A percentile compares a stretch with the other conserved stretches of the same genome.
phyloP scores from a whole-genome alignment of 2,329 filamentous ascomycete genomes.

The Fusarium sp. region DNA sequence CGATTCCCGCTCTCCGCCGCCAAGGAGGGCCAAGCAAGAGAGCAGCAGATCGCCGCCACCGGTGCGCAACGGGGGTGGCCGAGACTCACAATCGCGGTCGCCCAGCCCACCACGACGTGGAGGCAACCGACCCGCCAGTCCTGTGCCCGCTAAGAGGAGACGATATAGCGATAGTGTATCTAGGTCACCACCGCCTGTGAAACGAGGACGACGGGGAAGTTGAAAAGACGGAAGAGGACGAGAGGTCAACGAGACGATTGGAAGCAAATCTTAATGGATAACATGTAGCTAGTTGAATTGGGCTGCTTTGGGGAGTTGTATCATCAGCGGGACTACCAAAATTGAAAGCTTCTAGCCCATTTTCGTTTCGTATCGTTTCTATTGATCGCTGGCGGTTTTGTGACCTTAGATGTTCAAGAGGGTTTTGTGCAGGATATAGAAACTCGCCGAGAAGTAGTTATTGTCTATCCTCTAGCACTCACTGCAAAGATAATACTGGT shows the following conservation, averaged over 20 bases:
- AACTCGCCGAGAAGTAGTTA: neutral
- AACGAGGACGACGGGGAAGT: slow-evolving; percentile 45
- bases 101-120: slow-evolving; percentile 34
- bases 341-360: slow-evolving; percentile 35
- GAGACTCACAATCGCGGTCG: slow-evolving; percentile 40
- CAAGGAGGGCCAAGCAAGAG: slow-evolving; percentile 32
- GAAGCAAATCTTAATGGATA: slow-evolving; percentile 17
- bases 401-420: neutral
- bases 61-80: slow-evolving; percentile 34
- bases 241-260: neutral
- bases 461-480: neutral
- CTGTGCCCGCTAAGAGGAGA: slow-evolving; percentile 44
- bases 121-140: slow-evolving; percentile 38
- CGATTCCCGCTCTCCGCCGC: slow-evolving; percentile 45
- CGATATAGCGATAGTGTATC: slow-evolving; percentile 46
- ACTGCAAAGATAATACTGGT: neutral
- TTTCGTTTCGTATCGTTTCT: slow-evolving; percentile 1
- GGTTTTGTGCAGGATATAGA: neutral
- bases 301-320: slow-evolving; percentile 24
- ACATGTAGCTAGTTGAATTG: slow-evolving; percentile 35
- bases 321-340: slow-evolving; percentile 39
- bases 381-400: neutral
- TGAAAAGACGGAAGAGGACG: slow-evolving; percentile 20
- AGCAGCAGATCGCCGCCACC: slow-evolving; percentile 31
- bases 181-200: slow-evolving; percentile 46